Conservation (phyloP, 176 grass and related monocot species). For the Elaeis guineensis region DNA sequence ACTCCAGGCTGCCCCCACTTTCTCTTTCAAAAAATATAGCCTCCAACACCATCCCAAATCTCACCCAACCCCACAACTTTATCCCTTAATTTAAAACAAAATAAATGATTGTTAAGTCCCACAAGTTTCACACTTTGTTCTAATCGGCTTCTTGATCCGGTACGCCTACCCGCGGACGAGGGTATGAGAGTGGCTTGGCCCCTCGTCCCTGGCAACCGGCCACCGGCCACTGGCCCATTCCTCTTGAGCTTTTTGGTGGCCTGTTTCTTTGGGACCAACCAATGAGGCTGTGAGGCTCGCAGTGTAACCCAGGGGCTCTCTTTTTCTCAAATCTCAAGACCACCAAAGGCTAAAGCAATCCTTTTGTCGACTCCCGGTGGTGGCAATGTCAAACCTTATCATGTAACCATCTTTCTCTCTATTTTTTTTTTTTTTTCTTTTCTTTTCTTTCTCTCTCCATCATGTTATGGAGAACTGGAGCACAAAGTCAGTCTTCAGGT, state of each 20-base stretch:
- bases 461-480: too few species aligned
- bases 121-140: neutral
- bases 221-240: neutral
- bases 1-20: conserved; percentile 19
- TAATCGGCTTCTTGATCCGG: neutral
- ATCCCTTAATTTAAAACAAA: neutral
- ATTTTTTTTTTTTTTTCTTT: neutral
- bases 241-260: too few species aligned
- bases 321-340: conserved; percentile 26
- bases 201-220: neutral
- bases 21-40: neutral
- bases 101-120: neutral
- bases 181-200: neutral
- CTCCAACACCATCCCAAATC: too few species aligned
- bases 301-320: conserved; percentile 1
- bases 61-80: too few species aligned
- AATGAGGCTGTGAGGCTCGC: conserved; percentile 10
- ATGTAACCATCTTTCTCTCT: neutral
- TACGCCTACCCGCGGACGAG: neutral
- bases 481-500: neutral
- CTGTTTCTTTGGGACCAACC: neutral
- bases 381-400: conserved; percentile 8
- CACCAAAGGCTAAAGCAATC: conserved; percentile 7
- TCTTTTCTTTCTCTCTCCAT: neutral
- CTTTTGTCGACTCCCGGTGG: conserved; percentile 1